Evolutionary conservation across 148 eudicot species (phyloP).

Genomic region (Heliamphora exappendiculata): DNA sequence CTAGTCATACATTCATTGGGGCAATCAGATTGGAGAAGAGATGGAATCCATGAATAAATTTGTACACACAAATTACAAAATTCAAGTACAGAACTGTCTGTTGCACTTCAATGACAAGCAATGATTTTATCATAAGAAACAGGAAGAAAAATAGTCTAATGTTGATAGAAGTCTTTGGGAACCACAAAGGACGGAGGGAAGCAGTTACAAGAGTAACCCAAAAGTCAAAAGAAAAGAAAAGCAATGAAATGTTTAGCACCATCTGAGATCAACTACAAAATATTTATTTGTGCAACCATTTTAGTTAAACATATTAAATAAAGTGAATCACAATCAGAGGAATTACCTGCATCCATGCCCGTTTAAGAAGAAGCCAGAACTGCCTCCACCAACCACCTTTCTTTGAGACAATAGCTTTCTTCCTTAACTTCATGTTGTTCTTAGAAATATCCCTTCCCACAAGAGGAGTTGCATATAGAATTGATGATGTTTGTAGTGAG

Average conservation of each 20-base stretch:
- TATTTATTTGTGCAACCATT: not conserved
- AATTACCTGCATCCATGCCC: slow-evolving; percentile 98
- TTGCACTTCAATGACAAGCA: not conserved
- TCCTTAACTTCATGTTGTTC: slow-evolving; percentile 25
- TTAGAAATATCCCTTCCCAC: slow-evolving; percentile 21
- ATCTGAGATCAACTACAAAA: not conserved
- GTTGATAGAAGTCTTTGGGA: not conserved
- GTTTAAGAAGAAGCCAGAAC: slow-evolving; percentile 77
- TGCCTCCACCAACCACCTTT: slow-evolving; percentile 90
- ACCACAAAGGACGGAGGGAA: not conserved
- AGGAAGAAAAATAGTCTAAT: not conserved
- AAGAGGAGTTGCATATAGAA: slow-evolving; percentile 64
- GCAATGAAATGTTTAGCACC: not conserved
- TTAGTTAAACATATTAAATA: not conserved
- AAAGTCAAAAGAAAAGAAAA: not conserved
- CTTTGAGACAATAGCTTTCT: slow-evolving; percentile 26
- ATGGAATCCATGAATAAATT: slow-evolving; percentile 6
- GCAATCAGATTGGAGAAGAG: slow-evolving; percentile 11
- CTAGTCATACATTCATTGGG: slow-evolving; percentile 31
- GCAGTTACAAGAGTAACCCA: not conserved
- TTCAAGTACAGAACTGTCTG: not conserved
- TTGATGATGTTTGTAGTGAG: slow-evolving; percentile 44
- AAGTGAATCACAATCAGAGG: not conserved
- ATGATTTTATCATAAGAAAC: not conserved
- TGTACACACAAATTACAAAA: not conserved